Percentiles rank a stretch among this genome's conserved stretches.
Conservation (phyloP, 495 filamentous ascomycete genomes). For the Aspergillus affinis region DNA sequence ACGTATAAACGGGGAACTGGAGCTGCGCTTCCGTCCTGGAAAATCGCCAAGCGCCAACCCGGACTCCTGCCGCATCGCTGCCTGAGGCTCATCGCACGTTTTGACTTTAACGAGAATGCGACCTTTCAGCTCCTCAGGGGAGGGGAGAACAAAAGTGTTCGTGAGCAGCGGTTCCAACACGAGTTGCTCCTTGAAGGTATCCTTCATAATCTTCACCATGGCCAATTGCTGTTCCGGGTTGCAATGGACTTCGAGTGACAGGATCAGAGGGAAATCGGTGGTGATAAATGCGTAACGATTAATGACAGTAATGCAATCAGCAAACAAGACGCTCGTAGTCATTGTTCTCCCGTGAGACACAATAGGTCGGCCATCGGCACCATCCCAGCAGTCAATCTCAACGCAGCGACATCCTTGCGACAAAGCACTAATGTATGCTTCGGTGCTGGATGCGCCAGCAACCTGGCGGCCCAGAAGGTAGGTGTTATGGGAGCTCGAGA, state of each 20-base stretch:
- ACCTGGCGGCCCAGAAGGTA: conserved; percentile 92
- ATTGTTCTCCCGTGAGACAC: conserved; percentile 89
- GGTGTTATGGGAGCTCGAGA: conserved; percentile 98
- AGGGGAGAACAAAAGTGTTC: conserved; percentile 66
- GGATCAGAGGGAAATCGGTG: conserved; percentile 80
- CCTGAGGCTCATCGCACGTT: conserved; percentile 49
- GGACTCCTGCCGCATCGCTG: conserved; percentile 40
- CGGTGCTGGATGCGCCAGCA: conserved; percentile 82
- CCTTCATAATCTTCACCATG: conserved; percentile 90
- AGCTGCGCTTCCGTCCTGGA: conserved; percentile 72
- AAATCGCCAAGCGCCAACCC: conserved; percentile 34
- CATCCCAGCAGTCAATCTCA: conserved; percentile 98
- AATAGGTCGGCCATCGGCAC: conserved; percentile 76
- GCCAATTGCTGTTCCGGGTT: conserved; percentile 73
- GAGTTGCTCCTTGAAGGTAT: conserved; percentile 74
- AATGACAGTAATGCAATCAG: conserved; percentile 87
- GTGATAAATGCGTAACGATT: conserved; percentile 87
- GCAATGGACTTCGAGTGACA: conserved; percentile 96
- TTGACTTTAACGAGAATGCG: conserved; percentile 95
- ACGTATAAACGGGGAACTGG: conserved; percentile 72
- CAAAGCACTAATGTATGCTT: conserved; percentile 90
- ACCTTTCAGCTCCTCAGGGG: conserved; percentile 79
- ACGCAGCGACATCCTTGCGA: conserved; percentile 89
- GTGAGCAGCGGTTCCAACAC: conserved; percentile 70
- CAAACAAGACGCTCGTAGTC: conserved; percentile 82